Conservation (phyloP, 768 basidiomycete genomes). For the Suillus weaverae region DNA sequence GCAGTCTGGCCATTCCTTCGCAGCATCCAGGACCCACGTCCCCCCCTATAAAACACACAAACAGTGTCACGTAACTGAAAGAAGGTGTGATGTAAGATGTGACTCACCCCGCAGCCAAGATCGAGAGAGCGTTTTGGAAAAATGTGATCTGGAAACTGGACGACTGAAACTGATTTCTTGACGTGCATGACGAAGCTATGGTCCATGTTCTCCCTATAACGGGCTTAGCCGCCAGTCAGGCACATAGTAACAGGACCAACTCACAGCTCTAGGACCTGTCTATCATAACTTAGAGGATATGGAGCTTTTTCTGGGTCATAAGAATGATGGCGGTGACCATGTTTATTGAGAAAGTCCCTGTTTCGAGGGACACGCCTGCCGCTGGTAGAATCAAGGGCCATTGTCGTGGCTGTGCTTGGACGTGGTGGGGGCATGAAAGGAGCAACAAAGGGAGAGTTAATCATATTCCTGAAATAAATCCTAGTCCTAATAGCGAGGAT, state of each 20-base stretch:
- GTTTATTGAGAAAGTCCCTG: slow-evolving; percentile 61
- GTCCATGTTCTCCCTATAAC: slow-evolving; percentile 54
- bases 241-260: slow-evolving; percentile 24
- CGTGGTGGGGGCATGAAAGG: slow-evolving; percentile 26
- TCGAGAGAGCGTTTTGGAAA: slow-evolving; percentile 59
- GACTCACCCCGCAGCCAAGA: slow-evolving; percentile 71
- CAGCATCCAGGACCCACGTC: slow-evolving; percentile 71
- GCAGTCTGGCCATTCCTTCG: slow-evolving; percentile 67
- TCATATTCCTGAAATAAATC: slow-evolving; percentile 11
- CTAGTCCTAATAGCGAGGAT: not conserved
- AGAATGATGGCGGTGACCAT: slow-evolving; percentile 65
- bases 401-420: slow-evolving; percentile 18
- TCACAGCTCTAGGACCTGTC: slow-evolving; percentile 66
- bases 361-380: slow-evolving; percentile 37
- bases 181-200: slow-evolving; percentile 49
- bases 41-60: slow-evolving; percentile 46
- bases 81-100: slow-evolving; percentile 11
- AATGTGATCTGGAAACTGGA: slow-evolving; percentile 47
- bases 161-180: slow-evolving; percentile 56
- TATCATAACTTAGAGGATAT: slow-evolving; percentile 75
- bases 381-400: slow-evolving; percentile 30
- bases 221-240: not conserved
- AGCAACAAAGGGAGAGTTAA: slow-evolving; percentile 13
- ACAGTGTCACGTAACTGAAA: slow-evolving; percentile 1
- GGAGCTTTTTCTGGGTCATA: slow-evolving; percentile 77